Evolutionary conservation across 345 rosid species (phyloP).

Genomic region (Linum tenue): DNA sequence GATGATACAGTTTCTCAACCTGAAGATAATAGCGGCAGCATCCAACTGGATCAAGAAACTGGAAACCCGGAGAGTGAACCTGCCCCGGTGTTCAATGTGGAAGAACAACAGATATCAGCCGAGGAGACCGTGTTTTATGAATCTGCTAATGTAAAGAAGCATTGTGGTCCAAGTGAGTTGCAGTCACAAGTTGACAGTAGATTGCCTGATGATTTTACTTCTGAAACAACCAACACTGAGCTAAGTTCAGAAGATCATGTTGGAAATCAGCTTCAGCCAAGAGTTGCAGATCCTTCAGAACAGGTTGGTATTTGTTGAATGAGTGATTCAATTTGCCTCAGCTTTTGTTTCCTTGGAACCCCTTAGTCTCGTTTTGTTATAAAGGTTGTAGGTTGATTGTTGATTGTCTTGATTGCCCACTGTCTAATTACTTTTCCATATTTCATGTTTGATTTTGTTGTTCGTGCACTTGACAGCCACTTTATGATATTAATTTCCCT

Average conservation of each 20-base stretch:
- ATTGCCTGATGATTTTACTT: conserved; percentile 8
- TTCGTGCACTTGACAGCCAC: neutral
- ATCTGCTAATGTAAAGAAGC: neutral
- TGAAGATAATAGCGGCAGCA: neutral
- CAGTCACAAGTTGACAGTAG: conserved; percentile 1
- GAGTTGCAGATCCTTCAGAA: conserved; percentile 5
- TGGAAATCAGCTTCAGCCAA: conserved; percentile 6
- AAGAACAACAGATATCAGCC: neutral
- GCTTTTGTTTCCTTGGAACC: neutral
- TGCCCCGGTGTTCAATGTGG: neutral
- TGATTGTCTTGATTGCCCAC: neutral
- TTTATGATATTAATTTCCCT: neutral
- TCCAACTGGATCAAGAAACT: conserved; percentile 6
- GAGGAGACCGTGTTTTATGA: neutral
- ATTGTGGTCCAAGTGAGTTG: neutral
- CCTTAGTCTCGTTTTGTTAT: neutral
- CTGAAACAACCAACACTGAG: conserved; percentile 12
- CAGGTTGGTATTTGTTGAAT: neutral
- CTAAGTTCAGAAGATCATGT: conserved; percentile 11
- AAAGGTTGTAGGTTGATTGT: neutral
- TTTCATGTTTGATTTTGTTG: neutral
- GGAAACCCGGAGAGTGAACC: conserved; percentile 5
- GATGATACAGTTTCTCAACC: conserved; percentile 6
- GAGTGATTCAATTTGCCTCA: too few species aligned
- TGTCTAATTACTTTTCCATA: neutral